Conservation (phyloP, 352 stramenopile genomes). For the Globisporangium paddicum region DNA sequence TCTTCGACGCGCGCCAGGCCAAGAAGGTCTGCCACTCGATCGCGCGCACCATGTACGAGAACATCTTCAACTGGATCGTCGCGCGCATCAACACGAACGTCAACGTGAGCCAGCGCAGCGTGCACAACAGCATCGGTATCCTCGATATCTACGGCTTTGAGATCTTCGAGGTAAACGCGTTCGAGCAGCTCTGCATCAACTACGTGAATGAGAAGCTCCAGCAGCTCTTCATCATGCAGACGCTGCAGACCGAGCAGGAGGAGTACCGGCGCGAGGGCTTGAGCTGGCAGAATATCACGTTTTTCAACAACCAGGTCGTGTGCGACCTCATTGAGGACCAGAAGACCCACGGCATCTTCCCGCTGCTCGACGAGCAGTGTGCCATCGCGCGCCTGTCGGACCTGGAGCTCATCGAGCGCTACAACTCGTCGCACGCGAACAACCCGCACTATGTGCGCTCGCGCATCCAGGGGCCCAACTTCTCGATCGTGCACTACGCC, state of each 20-base stretch:
- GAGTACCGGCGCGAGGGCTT: constrained; percentile 74
- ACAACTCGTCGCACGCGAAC: constrained; percentile 59
- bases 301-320: constrained; percentile 88
- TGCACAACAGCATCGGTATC: constrained; percentile 83
- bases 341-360: constrained; percentile 80
- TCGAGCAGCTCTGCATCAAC: constrained; percentile 90
- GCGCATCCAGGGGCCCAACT: constrained; percentile 63
- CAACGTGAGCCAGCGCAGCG: constrained; percentile 46
- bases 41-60: constrained; percentile 84
- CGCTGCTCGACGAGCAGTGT: constrained; percentile 76
- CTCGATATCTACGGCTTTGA: constrained; percentile 91
- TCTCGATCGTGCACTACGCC: constrained; percentile 82
- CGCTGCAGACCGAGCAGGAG: constrained; percentile 73
- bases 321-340: constrained; percentile 87
- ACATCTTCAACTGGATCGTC: constrained; percentile 90
- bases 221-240: constrained; percentile 85
- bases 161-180: constrained; percentile 88
- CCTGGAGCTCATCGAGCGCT: constrained; percentile 73
- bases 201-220: constrained; percentile 90
- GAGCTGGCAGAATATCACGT: constrained; percentile 70
- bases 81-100: constrained; percentile 83
- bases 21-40: constrained; percentile 85
- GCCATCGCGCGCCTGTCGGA: constrained; percentile 64
- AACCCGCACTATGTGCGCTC: constrained; percentile 78
- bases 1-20: constrained; percentile 68